Evolutionary conservation across 1,284 basidiomycete genomes (phyloP).

Genomic region (Cryptococcus sp.): DNA sequence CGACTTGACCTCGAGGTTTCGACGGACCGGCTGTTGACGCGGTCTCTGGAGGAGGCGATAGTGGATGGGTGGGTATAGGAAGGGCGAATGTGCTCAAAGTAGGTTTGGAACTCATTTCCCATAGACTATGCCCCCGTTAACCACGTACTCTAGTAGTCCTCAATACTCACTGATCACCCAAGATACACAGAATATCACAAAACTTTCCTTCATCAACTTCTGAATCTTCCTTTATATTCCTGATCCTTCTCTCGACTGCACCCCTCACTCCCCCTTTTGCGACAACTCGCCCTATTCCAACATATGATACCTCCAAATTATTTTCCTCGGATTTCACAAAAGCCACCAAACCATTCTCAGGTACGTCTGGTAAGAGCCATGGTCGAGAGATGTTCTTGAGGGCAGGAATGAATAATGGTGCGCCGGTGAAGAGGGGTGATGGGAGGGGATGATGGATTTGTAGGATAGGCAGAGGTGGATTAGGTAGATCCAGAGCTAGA

Average conservation of each 20-base stretch:
- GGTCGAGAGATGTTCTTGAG: conserved; percentile 37
- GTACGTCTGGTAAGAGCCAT: conserved; percentile 35
- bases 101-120: conserved; percentile 39
- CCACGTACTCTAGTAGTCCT: neutral
- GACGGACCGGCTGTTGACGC: conserved; percentile 8
- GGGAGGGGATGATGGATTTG: conserved; percentile 42
- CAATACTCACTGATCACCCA: conserved; percentile 42
- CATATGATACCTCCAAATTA: conserved; percentile 26
- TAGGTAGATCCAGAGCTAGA: conserved; percentile 25
- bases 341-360: conserved; percentile 32
- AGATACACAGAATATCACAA: conserved; percentile 41
- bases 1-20: neutral
- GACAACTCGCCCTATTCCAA: conserved; percentile 39
- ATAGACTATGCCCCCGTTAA: conserved; percentile 25
- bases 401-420: conserved; percentile 47
- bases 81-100: conserved; percentile 20
- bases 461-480: conserved; percentile 30
- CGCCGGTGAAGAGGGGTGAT: conserved; percentile 51
- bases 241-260: conserved; percentile 30
- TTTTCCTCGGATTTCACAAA: conserved; percentile 24
- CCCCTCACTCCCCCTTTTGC: conserved; percentile 36
- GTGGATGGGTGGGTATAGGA: conserved; percentile 21
- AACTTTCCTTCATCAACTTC: conserved; percentile 44
- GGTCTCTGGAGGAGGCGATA: conserved; percentile 17
- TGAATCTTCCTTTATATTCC: conserved; percentile 17